These are phyloP conservation scores for Populus pruinosa DNA, from an alignment of 345 rosid genomes.

Conservation along the genomic window DNA sequence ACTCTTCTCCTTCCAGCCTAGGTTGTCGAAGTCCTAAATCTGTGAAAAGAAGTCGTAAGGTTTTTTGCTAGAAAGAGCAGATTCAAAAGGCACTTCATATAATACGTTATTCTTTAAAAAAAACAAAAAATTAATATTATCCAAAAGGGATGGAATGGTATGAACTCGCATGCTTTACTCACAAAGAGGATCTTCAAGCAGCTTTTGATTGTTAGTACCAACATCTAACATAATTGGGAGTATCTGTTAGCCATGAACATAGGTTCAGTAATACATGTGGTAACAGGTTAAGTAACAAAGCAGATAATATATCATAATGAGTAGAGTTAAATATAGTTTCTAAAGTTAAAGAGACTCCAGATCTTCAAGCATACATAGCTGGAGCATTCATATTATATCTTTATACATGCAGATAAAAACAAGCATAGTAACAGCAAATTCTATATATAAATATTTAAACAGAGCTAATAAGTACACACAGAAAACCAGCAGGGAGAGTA, in stretches of 20 bases:
- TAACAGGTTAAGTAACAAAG: slow-evolving; percentile 5
- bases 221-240: slow-evolving; percentile 96
- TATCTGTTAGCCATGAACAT: slow-evolving; percentile 43
- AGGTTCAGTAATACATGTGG: slow-evolving; percentile 15
- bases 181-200: slow-evolving; percentile 86
- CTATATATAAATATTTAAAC: background rate
- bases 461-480: background rate
- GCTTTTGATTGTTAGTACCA: slow-evolving; percentile 88
- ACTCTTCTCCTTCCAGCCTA: slow-evolving; percentile 93
- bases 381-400: background rate
- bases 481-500: background rate
- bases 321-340: slow-evolving; percentile 1
- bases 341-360: background rate
- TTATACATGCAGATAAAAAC: background rate
- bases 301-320: slow-evolving; percentile 1
- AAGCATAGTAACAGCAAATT: slow-evolving; percentile 2
- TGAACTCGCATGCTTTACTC: slow-evolving; percentile 28
- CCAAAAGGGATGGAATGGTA: background rate
- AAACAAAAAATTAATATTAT: background rate
- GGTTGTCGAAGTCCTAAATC: slow-evolving; percentile 90
- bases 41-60: slow-evolving; percentile 33
- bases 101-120: slow-evolving; percentile 5
- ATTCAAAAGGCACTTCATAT: slow-evolving; percentile 9
- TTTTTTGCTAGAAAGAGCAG: slow-evolving; percentile 9
- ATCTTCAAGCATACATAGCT: background rate